phyloP scores from a whole-genome alignment of 495 filamentous ascomycete genomes.

The Schizothecium vesticola region DNA sequence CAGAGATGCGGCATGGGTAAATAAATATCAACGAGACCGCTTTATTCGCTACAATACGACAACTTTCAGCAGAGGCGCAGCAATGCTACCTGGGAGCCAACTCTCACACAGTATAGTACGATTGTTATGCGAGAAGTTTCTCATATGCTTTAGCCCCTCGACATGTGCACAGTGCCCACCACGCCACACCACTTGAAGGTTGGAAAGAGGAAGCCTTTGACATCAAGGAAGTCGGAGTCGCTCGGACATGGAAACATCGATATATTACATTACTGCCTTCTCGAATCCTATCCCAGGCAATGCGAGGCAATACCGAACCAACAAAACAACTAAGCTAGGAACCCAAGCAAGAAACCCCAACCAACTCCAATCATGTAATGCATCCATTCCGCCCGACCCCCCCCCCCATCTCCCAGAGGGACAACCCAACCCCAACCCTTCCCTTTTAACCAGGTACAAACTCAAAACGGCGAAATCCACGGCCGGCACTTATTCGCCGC shows the following conservation, averaged over 20 bases:
- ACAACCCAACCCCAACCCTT: neutral
- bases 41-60: too few relatives aligned
- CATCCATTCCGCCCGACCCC: neutral
- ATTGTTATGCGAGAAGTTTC: too few relatives aligned
- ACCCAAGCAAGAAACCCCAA: neutral
- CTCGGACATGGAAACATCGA: neutral
- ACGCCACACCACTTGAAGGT: neutral
- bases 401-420: neutral
- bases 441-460: too few relatives aligned
- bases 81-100: neutral
- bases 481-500: slow-evolving; percentile 30
- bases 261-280: too few relatives aligned
- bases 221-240: too few relatives aligned
- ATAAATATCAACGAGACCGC: neutral
- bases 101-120: too few relatives aligned
- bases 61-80: neutral
- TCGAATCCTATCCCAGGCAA: neutral
- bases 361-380: neutral
- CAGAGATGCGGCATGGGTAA: neutral
- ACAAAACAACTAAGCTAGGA: neutral
- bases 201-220: neutral
- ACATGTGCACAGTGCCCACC: too few relatives aligned
- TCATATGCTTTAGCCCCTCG: too few relatives aligned
- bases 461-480: slow-evolving; percentile 16
- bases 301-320: neutral